These are phyloP conservation scores for Taphrina confusa DNA, from an alignment of 1,139 yeast species.

Conservation along the genomic window DNA sequence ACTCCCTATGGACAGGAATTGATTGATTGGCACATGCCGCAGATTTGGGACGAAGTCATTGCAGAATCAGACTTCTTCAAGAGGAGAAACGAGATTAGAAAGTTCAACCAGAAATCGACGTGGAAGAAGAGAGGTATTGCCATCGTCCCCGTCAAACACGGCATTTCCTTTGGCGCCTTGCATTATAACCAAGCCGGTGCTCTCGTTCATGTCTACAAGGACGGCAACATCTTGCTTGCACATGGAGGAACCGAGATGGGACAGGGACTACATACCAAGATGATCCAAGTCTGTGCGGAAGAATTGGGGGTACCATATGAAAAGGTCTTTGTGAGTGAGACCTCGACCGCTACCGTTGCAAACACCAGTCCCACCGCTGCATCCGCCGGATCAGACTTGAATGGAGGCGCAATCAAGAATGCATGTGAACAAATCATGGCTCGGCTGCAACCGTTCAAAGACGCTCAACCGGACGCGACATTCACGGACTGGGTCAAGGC, in stretches of 20 bases:
- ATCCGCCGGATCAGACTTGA: constrained; percentile 52
- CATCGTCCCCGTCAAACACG: constrained; percentile 53
- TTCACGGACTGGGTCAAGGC: constrained; percentile 49
- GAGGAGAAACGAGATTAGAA: constrained; percentile 47
- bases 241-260: constrained; percentile 58
- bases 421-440: constrained; percentile 52
- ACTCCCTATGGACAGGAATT: constrained; percentile 51
- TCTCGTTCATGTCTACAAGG: constrained; percentile 52
- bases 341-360: constrained; percentile 53
- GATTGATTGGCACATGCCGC: constrained; percentile 50
- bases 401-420: constrained; percentile 53
- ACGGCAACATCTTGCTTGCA: constrained; percentile 51
- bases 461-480: constrained; percentile 47
- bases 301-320: constrained; percentile 50
- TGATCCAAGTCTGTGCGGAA: constrained; percentile 52
- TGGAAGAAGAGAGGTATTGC: constrained; percentile 54
- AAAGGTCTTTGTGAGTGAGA: constrained; percentile 50
- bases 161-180: constrained; percentile 52
- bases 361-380: constrained; percentile 55
- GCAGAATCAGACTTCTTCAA: constrained; percentile 47
- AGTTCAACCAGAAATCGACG: constrained; percentile 48
- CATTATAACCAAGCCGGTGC: constrained; percentile 55
- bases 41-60: constrained; percentile 47
- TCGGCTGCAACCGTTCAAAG: constrained; percentile 49
- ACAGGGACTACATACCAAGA: constrained; percentile 54